Percentiles rank a stretch among this genome's conserved stretches.
Evolutionary conservation across 192 early-diverging fungal species (phyloP).

Genomic region (Mortierella alpina): DNA sequence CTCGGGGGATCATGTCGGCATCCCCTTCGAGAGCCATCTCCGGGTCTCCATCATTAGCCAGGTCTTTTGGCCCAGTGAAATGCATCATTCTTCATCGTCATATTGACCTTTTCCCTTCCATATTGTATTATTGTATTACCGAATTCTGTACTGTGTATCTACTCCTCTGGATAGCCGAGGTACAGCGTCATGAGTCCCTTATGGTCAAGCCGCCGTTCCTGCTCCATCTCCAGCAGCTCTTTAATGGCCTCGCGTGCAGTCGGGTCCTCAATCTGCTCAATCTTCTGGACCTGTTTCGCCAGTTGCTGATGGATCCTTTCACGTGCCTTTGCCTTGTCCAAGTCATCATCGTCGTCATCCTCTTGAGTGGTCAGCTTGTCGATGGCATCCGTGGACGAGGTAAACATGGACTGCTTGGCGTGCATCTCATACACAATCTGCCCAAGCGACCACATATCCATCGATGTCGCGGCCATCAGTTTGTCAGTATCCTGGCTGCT

Average conservation of each 20-base stretch:
- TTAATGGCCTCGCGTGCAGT: constrained; percentile 38
- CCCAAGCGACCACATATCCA: constrained; percentile 59
- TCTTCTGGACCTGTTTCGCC: constrained; percentile 32
- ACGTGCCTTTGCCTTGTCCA: constrained; percentile 29
- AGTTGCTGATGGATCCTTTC: constrained; percentile 33
- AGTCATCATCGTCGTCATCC: constrained; percentile 13
- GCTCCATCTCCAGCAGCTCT: constrained; percentile 36
- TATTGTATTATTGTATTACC: too few relatives aligned
- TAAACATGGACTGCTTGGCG: constrained; percentile 37
- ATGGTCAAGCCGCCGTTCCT: constrained; percentile 37
- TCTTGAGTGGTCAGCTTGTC: constrained; percentile 30
- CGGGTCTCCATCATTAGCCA: too few relatives aligned
- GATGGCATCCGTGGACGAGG: constrained; percentile 29
- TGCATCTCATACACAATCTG: constrained; percentile 52
- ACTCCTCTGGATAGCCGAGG: constrained; percentile 9
- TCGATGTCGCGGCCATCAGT: constrained; percentile 31
- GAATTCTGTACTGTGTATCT: too few relatives aligned
- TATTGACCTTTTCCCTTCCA: too few relatives aligned
- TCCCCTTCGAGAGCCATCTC: too few relatives aligned
- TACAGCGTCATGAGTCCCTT: constrained; percentile 25
- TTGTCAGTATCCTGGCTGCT: constrained; percentile 15
- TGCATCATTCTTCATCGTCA: too few relatives aligned
- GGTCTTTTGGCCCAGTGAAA: too few relatives aligned
- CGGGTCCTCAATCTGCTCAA: constrained; percentile 23
- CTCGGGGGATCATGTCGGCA: too few relatives aligned